Evolutionary conservation across 1,139 yeast species (phyloP), one percentile per base, ranked within the genome.

Genomic region (Sugiyamaella japonica): DNA sequence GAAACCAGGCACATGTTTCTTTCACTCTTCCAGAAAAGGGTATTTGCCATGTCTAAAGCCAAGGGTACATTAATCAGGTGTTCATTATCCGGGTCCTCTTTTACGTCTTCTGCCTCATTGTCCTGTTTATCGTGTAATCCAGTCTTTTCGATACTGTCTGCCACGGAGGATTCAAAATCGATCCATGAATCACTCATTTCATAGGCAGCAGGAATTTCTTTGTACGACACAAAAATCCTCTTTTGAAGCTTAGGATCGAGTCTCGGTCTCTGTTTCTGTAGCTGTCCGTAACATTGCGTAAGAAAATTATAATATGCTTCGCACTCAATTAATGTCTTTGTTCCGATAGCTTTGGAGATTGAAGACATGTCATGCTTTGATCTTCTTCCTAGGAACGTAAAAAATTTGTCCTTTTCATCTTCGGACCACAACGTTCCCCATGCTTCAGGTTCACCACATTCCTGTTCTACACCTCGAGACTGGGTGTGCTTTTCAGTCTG

Each of bases 111-210:
- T 6, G 12, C 38, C 9, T 13, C 16, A 34, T 13, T 8, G n/a
- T 16, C 16, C 8, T 34, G 38, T 16, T 7, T 29, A 3, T 9
- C 31, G 2, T 40, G 13, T 2, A 15, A n/a, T n/a, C 9, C 12
- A 13, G 20, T 20, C 16, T 28, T 25, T 9, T n/a, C 41, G 17
- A 55, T 42, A 16, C 37, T 16, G 6, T 31, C 16, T 1, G 76
- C 72, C 58, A 79, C 83, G 6, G 66, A 64, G 42, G 79, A 79
- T 63, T 83, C 88, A 66, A 78, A 69, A 10, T 66, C 65, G 1
- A 79, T 65, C 67, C 78, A 82, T 17, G 70, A 69, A 16, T 73
- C 73, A 56, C 79, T 75, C 78, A 83, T 76, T 64, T 84, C 89
- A 58, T 71, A 70, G 0, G 84, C 80, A 1, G 74, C 70, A 0